These are phyloP conservation scores for Pyrus pyrifolia DNA, from an alignment of 306 rosid species.

Conservation along the genomic window DNA sequence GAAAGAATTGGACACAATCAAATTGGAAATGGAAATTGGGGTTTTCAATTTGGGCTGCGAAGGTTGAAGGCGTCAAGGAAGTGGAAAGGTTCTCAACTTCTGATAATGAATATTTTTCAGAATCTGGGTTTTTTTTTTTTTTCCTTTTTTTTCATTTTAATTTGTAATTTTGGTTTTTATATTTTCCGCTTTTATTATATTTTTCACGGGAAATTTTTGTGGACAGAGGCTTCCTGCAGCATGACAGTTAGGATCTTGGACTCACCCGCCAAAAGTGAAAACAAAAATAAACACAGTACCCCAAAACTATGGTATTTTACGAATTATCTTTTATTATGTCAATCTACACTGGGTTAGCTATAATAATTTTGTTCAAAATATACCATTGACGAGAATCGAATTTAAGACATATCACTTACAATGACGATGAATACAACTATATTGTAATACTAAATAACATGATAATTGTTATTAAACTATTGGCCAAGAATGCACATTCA, in stretches of 20 bases:
- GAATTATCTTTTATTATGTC: too few relatives aligned
- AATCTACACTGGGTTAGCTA: too few relatives aligned
- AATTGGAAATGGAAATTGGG: neutral
- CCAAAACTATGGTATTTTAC: too few relatives aligned
- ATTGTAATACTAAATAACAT: too few relatives aligned
- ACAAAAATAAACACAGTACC: too few relatives aligned
- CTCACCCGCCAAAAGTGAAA: neutral
- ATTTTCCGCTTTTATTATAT: neutral
- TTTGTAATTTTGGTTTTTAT: conserved; percentile 2
- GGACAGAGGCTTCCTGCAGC: conserved; percentile 15
- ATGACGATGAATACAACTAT: too few relatives aligned
- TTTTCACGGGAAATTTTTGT: conserved; percentile 17
- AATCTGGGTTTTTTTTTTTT: conserved; percentile 12
- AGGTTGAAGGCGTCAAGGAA: conserved; percentile 31
- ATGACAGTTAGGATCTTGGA: conserved; percentile 4
- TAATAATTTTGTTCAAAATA: too few relatives aligned
- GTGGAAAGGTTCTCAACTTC: conserved; percentile 3
- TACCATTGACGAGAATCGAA: too few relatives aligned
- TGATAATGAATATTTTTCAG: conserved; percentile 14
- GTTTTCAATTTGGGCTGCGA: neutral
- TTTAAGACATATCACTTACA: too few relatives aligned
- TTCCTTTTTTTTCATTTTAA: neutral
- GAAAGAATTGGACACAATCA: neutral
- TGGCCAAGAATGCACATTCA: too few relatives aligned
- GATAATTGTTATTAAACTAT: too few relatives aligned